Conservation (phyloP, 2,329 filamentous ascomycete genomes). For the Pestalotiopsis sp. region DNA sequence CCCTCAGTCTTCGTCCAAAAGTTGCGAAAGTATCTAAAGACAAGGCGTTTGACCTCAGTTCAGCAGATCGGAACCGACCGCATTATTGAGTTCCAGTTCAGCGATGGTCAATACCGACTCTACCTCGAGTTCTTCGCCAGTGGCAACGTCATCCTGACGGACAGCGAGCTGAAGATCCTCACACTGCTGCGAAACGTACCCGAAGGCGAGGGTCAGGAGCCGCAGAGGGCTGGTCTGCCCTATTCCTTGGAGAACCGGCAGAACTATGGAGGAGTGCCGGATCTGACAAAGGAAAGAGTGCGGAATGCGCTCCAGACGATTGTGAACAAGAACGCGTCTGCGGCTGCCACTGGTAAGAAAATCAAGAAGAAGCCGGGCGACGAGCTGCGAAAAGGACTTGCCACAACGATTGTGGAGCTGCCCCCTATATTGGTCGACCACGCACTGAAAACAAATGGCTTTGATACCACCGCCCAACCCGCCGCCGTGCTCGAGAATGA, state of each 20-base stretch:
- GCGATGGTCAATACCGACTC: slow-evolving; percentile 83
- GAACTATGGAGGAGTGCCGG: slow-evolving; percentile 77
- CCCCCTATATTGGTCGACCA: slow-evolving; percentile 89
- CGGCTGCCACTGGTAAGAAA: slow-evolving; percentile 60
- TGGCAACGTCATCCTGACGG: slow-evolving; percentile 92
- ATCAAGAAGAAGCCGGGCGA: slow-evolving; percentile 75
- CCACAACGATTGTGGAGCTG: slow-evolving; percentile 83
- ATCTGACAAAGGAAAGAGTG: slow-evolving; percentile 74
- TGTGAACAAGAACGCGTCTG: slow-evolving; percentile 58
- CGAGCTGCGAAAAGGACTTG: slow-evolving; percentile 77
- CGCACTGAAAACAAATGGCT: slow-evolving; percentile 68
- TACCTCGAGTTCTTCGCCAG: slow-evolving; percentile 96
- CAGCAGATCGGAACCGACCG: slow-evolving; percentile 90
- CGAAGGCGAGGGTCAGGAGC: slow-evolving; percentile 82
- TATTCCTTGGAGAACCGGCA: slow-evolving; percentile 84
- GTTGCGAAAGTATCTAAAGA: slow-evolving; percentile 86
- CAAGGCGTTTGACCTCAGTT: slow-evolving; percentile 78
- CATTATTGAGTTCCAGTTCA: slow-evolving; percentile 90
- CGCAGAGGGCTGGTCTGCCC: slow-evolving; percentile 73
- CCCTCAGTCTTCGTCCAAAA: slow-evolving; percentile 86
- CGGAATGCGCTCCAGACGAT: slow-evolving; percentile 69
- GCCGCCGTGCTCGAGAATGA: slow-evolving; percentile 72
- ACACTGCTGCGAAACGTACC: slow-evolving; percentile 79
- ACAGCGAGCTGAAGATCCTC: slow-evolving; percentile 80
- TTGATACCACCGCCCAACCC: slow-evolving; percentile 70